These are phyloP conservation scores for Xylaria intraflava DNA, from an alignment of 495 filamentous ascomycete genomes.

Conservation along the genomic window DNA sequence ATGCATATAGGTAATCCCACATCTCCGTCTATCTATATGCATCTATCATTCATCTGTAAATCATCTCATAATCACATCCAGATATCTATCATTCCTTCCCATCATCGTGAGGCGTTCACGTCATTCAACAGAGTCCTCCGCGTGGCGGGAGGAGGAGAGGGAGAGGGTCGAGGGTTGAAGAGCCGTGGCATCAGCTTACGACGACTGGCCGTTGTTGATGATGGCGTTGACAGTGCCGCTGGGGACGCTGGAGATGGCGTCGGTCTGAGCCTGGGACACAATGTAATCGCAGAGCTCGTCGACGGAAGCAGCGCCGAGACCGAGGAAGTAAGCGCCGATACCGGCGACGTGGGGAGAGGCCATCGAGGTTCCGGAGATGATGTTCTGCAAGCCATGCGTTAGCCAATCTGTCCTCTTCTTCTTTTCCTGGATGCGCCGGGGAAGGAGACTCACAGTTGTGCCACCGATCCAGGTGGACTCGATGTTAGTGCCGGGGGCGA, in stretches of 20 bases:
- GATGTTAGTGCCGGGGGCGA: slow-evolving; percentile 48
- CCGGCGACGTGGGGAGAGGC: slow-evolving; percentile 54
- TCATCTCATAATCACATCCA: not conserved
- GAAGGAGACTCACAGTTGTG: slow-evolving; percentile 13
- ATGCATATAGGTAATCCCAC: not conserved
- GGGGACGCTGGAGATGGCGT: slow-evolving; percentile 31
- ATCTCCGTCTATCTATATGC: slow-evolving; percentile 1
- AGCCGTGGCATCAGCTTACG: slow-evolving; percentile 2
- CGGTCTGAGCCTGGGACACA: slow-evolving; percentile 24
- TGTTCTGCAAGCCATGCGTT: slow-evolving; percentile 27
- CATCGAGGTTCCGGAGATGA: slow-evolving; percentile 54
- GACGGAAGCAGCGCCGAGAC: slow-evolving; percentile 27
- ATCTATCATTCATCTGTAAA: not conserved
- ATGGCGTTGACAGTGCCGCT: slow-evolving; percentile 40
- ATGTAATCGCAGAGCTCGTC: slow-evolving; percentile 38
- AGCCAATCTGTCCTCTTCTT: slow-evolving; percentile 17
- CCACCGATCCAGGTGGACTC: slow-evolving; percentile 46
- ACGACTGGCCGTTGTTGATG: slow-evolving; percentile 42
- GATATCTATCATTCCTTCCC: slow-evolving; percentile 1
- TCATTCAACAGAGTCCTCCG: not conserved
- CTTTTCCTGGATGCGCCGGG: not conserved
- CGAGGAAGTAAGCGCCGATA: slow-evolving; percentile 45
- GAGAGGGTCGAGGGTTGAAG: not conserved
- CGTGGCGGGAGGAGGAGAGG: not conserved
- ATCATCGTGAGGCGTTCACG: too few relatives aligned